Percentiles rank a stretch among this genome's conserved stretches.
These are phyloP conservation scores for Acanthamoeba polyphaga DNA, from an alignment of 208 protist species.

Conservation along the genomic window DNA sequence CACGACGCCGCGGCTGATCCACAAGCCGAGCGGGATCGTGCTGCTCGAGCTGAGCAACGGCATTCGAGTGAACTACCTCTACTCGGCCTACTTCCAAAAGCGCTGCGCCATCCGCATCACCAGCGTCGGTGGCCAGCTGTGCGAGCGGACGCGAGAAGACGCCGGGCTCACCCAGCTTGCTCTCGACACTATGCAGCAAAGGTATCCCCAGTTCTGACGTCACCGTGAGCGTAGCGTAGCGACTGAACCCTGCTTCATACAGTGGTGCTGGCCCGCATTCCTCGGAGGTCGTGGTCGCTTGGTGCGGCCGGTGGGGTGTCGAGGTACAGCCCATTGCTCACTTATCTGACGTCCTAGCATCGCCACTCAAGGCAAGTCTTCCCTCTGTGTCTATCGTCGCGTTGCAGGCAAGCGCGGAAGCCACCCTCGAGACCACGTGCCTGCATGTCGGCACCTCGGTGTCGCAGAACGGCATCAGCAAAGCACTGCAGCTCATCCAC, in stretches of 20 bases:
- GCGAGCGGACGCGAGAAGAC: not conserved
- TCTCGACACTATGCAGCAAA: slow-evolving; percentile 49
- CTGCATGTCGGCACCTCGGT: slow-evolving; percentile 1
- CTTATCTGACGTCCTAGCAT: not conserved
- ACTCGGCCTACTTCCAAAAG: slow-evolving; percentile 36
- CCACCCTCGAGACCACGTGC: not conserved
- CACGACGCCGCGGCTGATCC: not conserved
- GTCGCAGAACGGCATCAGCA: slow-evolving; percentile 36
- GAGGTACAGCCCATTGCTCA: not conserved
- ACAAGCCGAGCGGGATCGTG: slow-evolving; percentile 24
- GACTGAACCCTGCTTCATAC: not conserved
- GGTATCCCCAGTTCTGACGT: not conserved
- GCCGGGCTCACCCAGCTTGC: slow-evolving; percentile 26
- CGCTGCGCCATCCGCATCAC: slow-evolving; percentile 24
- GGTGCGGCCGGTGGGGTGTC: slow-evolving; percentile 48
- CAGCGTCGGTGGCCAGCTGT: slow-evolving; percentile 21
- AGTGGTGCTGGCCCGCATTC: slow-evolving; percentile 53
- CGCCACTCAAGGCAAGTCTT: not conserved
- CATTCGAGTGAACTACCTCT: slow-evolving; percentile 32
- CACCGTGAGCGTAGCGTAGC: not conserved
- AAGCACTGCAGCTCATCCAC: slow-evolving; percentile 46
- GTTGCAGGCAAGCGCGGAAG: slow-evolving; percentile 5
- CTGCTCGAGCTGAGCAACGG: slow-evolving; percentile 22
- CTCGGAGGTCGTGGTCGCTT: slow-evolving; percentile 27
- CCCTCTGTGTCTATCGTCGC: not conserved